phyloP scores from a whole-genome alignment of 768 basidiomycete genomes.

The Suillus subluteus region DNA sequence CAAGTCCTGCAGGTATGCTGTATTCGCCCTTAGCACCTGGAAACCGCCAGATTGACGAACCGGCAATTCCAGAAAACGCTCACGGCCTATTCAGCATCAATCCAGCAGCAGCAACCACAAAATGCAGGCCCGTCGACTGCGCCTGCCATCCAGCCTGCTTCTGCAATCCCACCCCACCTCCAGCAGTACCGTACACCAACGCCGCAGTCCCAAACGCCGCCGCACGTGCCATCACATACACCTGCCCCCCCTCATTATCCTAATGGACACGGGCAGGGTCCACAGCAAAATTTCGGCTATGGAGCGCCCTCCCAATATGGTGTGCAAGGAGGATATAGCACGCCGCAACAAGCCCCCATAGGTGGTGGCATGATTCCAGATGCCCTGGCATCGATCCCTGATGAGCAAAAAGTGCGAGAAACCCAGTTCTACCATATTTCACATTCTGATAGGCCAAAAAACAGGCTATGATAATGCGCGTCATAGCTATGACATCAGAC shows the following conservation, averaged over 20 bases:
- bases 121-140: constrained; percentile 25
- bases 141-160: constrained; percentile 27
- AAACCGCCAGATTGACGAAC: neutral
- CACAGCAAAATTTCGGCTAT: constrained; percentile 28
- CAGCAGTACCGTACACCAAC: constrained; percentile 39
- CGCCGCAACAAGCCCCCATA: constrained; percentile 20
- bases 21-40: neutral
- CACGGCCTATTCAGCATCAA: constrained; percentile 46
- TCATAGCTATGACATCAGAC: constrained; percentile 81
- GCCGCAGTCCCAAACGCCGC: constrained; percentile 36
- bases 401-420: constrained; percentile 60
- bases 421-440: too few species aligned
- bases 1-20: constrained; percentile 71
- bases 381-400: constrained; percentile 61
- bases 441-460: neutral
- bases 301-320: constrained; percentile 18
- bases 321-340: constrained; percentile 21
- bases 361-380: constrained; percentile 43
- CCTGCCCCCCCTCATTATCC: constrained; percentile 16
- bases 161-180: constrained; percentile 52
- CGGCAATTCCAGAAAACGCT: constrained; percentile 56
- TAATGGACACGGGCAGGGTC: constrained; percentile 32
- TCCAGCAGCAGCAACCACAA: constrained; percentile 8
- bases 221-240: constrained; percentile 17
- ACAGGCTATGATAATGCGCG: constrained; percentile 76